Evolutionary conservation across 2,329 filamentous ascomycete species (phyloP).

Genomic region (Botrytis elliptica): DNA sequence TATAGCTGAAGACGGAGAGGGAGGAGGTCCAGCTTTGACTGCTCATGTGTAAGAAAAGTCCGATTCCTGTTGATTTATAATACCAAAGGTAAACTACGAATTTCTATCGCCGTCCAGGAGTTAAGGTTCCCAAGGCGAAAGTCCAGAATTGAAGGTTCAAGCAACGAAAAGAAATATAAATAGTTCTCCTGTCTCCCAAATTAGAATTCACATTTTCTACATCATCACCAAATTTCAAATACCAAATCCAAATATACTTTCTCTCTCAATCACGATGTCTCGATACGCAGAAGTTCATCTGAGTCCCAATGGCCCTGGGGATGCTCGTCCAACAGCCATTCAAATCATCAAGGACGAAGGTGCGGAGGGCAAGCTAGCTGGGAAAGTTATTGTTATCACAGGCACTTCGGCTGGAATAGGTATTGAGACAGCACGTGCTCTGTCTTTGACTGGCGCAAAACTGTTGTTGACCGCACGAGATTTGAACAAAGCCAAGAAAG

Average conservation of each 20-base stretch:
- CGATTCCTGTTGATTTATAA: not conserved
- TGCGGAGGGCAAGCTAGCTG: slow-evolving; percentile 30
- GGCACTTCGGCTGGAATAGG: slow-evolving; percentile 44
- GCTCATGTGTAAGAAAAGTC: not conserved
- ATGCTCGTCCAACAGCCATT: slow-evolving; percentile 38
- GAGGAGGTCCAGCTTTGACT: not conserved
- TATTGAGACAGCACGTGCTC: slow-evolving; percentile 42
- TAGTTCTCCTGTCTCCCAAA: not conserved
- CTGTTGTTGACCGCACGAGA: slow-evolving; percentile 36
- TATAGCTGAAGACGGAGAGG: not conserved
- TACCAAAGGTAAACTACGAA: not conserved
- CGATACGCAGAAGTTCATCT: slow-evolving; percentile 18
- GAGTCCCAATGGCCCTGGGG: slow-evolving; percentile 32
- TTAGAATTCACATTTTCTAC: not conserved
- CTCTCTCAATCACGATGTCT: not conserved
- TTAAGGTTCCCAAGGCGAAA: not conserved
- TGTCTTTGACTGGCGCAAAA: slow-evolving; percentile 42
- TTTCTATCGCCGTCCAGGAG: not conserved
- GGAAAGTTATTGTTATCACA: slow-evolving; percentile 41
- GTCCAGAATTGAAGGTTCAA: not conserved
- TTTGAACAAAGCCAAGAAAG: not conserved
- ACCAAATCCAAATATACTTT: not conserved
- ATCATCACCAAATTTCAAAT: not conserved
- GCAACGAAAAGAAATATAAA: not conserved
- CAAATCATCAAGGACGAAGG: slow-evolving; percentile 40